Conservation (phyloP, 2,329 filamentous ascomycete genomes). For the Pseudovirgaria hyperparasitica region DNA sequence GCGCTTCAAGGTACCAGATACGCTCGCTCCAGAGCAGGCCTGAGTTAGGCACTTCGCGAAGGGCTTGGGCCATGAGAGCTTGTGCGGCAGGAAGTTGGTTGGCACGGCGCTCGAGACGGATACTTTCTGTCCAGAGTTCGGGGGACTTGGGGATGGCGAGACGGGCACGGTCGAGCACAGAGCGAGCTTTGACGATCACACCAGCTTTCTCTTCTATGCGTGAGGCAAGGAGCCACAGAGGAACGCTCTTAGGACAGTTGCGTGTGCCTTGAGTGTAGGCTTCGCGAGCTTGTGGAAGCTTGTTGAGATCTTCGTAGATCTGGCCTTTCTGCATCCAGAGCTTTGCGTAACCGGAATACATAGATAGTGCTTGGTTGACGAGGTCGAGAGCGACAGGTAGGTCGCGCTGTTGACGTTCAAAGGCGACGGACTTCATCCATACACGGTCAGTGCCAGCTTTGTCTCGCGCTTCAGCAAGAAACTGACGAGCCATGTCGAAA, state of each 20-base stretch:
- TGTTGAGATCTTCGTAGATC: constrained; percentile 77
- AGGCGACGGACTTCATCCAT: constrained; percentile 92
- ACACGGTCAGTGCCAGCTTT: constrained; percentile 92
- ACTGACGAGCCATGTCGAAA: constrained; percentile 65
- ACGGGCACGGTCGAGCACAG: constrained; percentile 81
- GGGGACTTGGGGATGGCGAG: constrained; percentile 76
- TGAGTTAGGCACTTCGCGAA: constrained; percentile 80
- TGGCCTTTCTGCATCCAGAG: constrained; percentile 99
- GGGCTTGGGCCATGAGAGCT: constrained; percentile 81
- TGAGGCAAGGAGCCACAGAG: constrained; percentile 80
- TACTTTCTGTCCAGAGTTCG: constrained; percentile 84
- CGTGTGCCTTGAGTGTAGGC: constrained; percentile 82
- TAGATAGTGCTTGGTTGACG: constrained; percentile 70
- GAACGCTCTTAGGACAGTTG: constrained; percentile 69
- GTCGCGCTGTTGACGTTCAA: constrained; percentile 75
- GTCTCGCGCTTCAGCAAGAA: constrained; percentile 70
- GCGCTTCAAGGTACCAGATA: constrained; percentile 85
- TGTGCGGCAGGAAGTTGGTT: constrained; percentile 76
- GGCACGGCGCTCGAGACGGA: constrained; percentile 79
- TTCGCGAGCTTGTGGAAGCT: constrained; percentile 73
- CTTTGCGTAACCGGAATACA: constrained; percentile 77
- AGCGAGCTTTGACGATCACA: constrained; percentile 80
- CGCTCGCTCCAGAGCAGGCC: constrained; percentile 87
- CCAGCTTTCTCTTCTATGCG: constrained; percentile 78
- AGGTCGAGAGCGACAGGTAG: constrained; percentile 73